phyloP scores from a whole-genome alignment of 228 moss, liverwort and hornwort species.

The Sphagnum fallax region DNA sequence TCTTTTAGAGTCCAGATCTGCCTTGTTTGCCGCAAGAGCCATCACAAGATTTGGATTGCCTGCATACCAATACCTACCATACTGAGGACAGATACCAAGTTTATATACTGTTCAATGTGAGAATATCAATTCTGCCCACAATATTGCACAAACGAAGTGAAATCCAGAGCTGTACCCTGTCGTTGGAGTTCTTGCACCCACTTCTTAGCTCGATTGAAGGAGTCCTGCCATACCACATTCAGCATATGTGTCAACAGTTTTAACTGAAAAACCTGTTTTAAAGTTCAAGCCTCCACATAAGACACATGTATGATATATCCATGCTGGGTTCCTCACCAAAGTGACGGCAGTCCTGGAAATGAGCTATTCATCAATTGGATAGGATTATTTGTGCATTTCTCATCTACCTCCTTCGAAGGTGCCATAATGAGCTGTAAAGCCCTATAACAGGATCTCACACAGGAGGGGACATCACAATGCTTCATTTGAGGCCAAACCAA shows the following conservation, averaged over 20 bases:
- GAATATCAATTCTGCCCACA: too few species aligned
- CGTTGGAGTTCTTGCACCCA: slow-evolving; percentile 97
- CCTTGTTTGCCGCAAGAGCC: slow-evolving; percentile 54
- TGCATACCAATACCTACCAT: slow-evolving; percentile 1
- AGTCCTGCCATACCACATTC: slow-evolving; percentile 52
- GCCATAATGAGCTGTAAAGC: too few species aligned
- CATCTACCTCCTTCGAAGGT: too few species aligned
- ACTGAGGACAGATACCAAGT: too few species aligned
- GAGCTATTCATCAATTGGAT: too few species aligned
- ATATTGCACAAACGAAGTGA: too few species aligned
- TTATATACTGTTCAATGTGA: too few species aligned
- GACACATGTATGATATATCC: neutral
- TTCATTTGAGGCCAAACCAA: neutral
- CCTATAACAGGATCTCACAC: too few species aligned
- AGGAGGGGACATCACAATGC: neutral
- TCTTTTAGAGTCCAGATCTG: slow-evolving; percentile 44
- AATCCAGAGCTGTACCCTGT: slow-evolving; percentile 46
- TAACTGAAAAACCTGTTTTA: neutral
- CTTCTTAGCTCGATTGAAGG: slow-evolving; percentile 88
- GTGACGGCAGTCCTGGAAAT: too few species aligned
- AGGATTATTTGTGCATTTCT: too few species aligned
- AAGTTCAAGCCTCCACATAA: neutral
- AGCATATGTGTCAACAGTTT: neutral
- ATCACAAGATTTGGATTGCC: slow-evolving; percentile 51
- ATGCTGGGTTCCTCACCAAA: neutral